Base-by-base conservation (phyloP, 1,284 basidiomycete species). In the Cutaneotrichosporon dermatis region DNA sequence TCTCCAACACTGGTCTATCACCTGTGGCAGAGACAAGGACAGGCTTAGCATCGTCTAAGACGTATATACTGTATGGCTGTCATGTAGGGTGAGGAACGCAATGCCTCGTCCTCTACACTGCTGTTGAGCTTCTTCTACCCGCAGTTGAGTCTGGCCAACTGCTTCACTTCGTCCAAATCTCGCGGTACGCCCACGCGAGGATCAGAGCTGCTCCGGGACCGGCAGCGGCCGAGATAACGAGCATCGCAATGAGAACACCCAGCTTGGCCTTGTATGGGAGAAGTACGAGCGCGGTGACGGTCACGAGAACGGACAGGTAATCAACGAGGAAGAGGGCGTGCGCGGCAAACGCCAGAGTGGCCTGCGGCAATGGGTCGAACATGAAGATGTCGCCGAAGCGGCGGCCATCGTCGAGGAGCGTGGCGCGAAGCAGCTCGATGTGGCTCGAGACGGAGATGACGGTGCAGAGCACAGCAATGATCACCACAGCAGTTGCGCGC, bases 181-280 rank as follows among this genome's bases (percentile, higher is more conserved):
- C 59, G 25, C 52, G 35, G 41, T 51, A 43, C 1, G 59, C 61
- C 61, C 61, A 63, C 35, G 54, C 25, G 41, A 63, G 44, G 33
- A 55, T 57, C 41, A 60, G 33, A 34, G 51, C 58, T 6, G 58
- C 58, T 25, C 61, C 58, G 5, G 61, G 61, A 9, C 61, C 61
- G 12, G 52, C 36, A 25, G 25, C 35, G 4, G 33, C 16, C 25
- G 56, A 15, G 4, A 48, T 37, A 6, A 54, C 2, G n/a, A 54
- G 34, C 7, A 43, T 36, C 39, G 33, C 15, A 39, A 63, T 12
- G 10, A 55, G 43, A 9, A 46, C 41, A 16, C 46, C 41, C 4
- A 49, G 15, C 10, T 41, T 25, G 13, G 51, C 51, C 7, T 34
- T 35, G 37, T 43, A 52, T 5, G 37, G 50, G 37, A 41, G 1